phyloP scores from a whole-genome alignment of 805 yeast genomes.

The Maudiozyma saulgeensis region DNA sequence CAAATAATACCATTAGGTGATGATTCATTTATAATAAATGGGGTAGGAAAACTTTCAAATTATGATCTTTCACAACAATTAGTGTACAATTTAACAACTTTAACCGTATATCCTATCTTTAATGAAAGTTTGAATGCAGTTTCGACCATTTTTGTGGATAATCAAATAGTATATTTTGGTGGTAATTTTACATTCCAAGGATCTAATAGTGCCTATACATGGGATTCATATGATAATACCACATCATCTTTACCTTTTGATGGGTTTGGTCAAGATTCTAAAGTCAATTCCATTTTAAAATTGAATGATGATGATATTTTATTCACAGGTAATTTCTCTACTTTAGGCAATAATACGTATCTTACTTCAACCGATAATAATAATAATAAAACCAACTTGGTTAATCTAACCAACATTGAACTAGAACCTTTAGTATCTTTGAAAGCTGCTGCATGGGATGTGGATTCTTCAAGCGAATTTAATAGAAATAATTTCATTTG shows the following conservation, averaged over 20 bases:
- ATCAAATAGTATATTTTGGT: slow-evolving; percentile 59
- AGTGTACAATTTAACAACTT: slow-evolving; percentile 26
- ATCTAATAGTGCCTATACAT: slow-evolving; percentile 48
- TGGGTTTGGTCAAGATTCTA: slow-evolving; percentile 59
- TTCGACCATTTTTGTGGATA: slow-evolving; percentile 40
- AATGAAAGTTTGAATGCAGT: slow-evolving; percentile 26
- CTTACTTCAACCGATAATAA: slow-evolving; percentile 2
- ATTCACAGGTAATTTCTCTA: slow-evolving; percentile 70
- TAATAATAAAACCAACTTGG: slow-evolving; percentile 31
- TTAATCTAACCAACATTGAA: slow-evolving; percentile 26
- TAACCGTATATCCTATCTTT: slow-evolving; percentile 22
- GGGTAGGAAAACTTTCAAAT: slow-evolving; percentile 24
- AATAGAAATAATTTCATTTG: slow-evolving; percentile 40
- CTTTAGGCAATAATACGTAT: slow-evolving; percentile 38
- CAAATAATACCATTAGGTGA: slow-evolving; percentile 23
- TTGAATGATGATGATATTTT: slow-evolving; percentile 44
- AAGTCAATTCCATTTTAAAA: slow-evolving; percentile 52
- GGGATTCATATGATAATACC: slow-evolving; percentile 38
- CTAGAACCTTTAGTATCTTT: slow-evolving; percentile 57
- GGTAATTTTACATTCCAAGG: slow-evolving; percentile 54
- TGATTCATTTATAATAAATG: slow-evolving; percentile 30
- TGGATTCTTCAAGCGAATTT: slow-evolving; percentile 31
- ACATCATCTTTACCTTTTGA: slow-evolving; percentile 52
- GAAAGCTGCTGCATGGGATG: slow-evolving; percentile 43
- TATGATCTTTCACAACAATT: slow-evolving; percentile 25